Evolutionary conservation across 805 yeast species (phyloP).

Genomic region (Vanderwaltozyma tropicalis): DNA sequence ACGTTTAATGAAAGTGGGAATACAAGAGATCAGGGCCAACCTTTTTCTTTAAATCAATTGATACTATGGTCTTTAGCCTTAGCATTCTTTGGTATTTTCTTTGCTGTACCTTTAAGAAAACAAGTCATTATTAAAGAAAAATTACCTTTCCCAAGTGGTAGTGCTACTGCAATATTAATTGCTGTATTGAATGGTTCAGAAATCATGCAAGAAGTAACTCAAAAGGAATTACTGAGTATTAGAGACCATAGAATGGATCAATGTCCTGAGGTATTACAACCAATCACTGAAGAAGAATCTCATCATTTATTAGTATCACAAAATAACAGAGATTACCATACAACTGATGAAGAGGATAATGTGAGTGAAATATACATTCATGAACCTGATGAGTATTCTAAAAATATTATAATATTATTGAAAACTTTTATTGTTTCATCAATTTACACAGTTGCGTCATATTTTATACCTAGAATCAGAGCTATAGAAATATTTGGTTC

Average conservation of each 20-base stretch:
- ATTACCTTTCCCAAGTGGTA: constrained; percentile 87
- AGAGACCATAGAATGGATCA: constrained; percentile 18
- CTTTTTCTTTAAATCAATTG: constrained; percentile 41
- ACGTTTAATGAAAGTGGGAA: constrained; percentile 67
- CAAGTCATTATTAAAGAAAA: constrained; percentile 84
- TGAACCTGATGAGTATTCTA: constrained; percentile 27
- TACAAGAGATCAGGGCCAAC: constrained; percentile 22
- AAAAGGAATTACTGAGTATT: constrained; percentile 28
- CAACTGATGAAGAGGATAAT: constrained; percentile 12
- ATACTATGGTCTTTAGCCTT: constrained; percentile 77
- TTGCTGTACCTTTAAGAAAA: constrained; percentile 78
- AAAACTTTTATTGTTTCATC: constrained; percentile 63
- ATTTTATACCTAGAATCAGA: constrained; percentile 60
- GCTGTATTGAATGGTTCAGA: constrained; percentile 74
- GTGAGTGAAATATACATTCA: neutral
- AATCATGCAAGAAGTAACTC: constrained; percentile 30
- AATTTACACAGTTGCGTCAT: constrained; percentile 57
- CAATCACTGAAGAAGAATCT: constrained; percentile 7
- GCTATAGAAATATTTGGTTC: constrained; percentile 69
- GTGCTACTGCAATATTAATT: constrained; percentile 90
- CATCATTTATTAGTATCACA: neutral
- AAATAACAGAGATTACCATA: constrained; percentile 6
- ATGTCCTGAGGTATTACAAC: constrained; percentile 20
- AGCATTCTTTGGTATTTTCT: constrained; percentile 91
- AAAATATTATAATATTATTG: constrained; percentile 51